A percentile compares a stretch with the other conserved stretches of the same genome.
These are phyloP conservation scores for Calonectria honghensis DNA, from an alignment of 2,329 filamentous ascomycete species.

Conservation along the genomic window DNA sequence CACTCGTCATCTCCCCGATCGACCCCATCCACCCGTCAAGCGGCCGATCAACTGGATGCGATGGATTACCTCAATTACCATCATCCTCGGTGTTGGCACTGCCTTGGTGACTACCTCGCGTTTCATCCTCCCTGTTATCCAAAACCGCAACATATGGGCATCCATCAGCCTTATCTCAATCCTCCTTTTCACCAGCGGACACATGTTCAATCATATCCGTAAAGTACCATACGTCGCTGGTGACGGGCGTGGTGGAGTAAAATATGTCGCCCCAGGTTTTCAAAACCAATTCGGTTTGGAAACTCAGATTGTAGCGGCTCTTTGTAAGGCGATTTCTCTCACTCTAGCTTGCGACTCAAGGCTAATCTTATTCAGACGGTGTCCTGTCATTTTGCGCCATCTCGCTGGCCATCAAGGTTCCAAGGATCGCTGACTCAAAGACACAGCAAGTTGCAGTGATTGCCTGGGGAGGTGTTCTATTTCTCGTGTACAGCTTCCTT, in stretches of 20 bases:
- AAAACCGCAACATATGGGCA: constrained; percentile 96
- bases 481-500: constrained; percentile 93
- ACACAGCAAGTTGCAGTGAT: constrained; percentile 88
- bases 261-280: constrained; percentile 93
- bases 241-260: constrained; percentile 89
- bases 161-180: constrained; percentile 91
- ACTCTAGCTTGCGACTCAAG: background rate
- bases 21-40: constrained; percentile 84
- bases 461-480: constrained; percentile 84
- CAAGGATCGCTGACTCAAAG: constrained; percentile 86
- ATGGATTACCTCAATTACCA: constrained; percentile 80
- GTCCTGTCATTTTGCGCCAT: constrained; percentile 93
- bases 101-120: constrained; percentile 82
- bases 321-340: constrained; percentile 79
- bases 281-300: constrained; percentile 95
- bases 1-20: constrained; percentile 83
- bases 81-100: constrained; percentile 82
- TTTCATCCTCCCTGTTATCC: constrained; percentile 86
- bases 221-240: constrained; percentile 94
- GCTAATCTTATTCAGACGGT: constrained; percentile 67
- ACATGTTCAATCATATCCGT: constrained; percentile 99
- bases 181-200: constrained; percentile 93
- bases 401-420: constrained; percentile 92
- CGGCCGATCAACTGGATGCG: constrained; percentile 92
- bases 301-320: constrained; percentile 93